These are phyloP conservation scores for Agaricus bisporus DNA, from an alignment of 768 basidiomycete species.

Conservation along the genomic window DNA sequence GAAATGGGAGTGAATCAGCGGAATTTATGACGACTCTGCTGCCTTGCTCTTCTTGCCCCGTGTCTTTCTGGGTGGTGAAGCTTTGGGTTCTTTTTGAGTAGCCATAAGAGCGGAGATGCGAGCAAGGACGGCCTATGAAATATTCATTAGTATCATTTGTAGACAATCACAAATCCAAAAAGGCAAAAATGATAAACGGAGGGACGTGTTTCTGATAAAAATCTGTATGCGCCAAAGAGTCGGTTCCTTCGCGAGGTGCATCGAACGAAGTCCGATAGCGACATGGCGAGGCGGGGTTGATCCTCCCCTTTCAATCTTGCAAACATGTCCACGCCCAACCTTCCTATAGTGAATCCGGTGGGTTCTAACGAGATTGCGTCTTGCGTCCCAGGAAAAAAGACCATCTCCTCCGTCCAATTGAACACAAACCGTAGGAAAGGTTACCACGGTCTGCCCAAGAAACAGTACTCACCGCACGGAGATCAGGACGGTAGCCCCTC, in stretches of 20 bases:
- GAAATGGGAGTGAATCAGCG: conserved; percentile 19
- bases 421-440: background rate
- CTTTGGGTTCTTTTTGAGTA: conserved; percentile 68
- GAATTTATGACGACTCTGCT: conserved; percentile 11
- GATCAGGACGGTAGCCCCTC: conserved; percentile 72
- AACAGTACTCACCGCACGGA: conserved; percentile 55
- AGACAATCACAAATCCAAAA: background rate
- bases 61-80: conserved; percentile 58
- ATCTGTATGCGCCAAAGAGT: conserved; percentile 69
- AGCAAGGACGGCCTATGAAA: conserved; percentile 60
- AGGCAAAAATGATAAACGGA: conserved; percentile 13
- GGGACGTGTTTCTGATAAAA: conserved; percentile 6
- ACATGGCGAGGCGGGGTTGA: conserved; percentile 62
- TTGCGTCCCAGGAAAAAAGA: conserved; percentile 11
- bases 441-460: conserved; percentile 1
- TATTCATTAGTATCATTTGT: conserved; percentile 23
- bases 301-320: conserved; percentile 67
- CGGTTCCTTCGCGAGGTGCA: conserved; percentile 52
- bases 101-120: conserved; percentile 69
- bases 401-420: background rate
- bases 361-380: conserved; percentile 91
- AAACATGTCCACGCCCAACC: conserved; percentile 92
- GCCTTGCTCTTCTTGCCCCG: conserved; percentile 61
- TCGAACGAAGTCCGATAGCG: conserved; percentile 76
- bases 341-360: conserved; percentile 69